Evolutionary conservation across 345 rosid genomes (phyloP).

Genomic region (Euphorbia peplus): DNA sequence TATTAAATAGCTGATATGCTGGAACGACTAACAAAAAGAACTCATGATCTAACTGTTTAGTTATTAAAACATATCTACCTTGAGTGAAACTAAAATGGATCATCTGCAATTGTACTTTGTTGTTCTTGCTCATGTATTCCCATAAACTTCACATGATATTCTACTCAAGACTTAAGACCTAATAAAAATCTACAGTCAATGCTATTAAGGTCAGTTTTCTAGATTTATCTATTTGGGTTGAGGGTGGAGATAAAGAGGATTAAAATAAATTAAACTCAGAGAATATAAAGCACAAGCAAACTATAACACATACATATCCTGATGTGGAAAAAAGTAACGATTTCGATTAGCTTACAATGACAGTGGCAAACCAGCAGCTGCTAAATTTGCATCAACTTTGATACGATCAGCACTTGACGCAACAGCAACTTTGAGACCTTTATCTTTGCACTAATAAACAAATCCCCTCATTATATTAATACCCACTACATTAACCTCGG

Average conservation of each 20-base stretch:
- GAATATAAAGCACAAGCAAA: neutral
- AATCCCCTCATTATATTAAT: neutral
- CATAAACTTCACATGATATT: neutral
- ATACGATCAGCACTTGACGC: constrained; percentile 96
- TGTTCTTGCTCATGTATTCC: neutral
- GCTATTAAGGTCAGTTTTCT: neutral
- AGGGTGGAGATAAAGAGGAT: neutral
- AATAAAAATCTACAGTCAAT: neutral
- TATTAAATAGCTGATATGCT: too few relatives aligned
- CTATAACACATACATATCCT: neutral
- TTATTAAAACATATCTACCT: too few relatives aligned
- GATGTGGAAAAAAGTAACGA: neutral
- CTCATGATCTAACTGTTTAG: too few relatives aligned
- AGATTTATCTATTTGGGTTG: neutral
- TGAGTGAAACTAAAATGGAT: too few relatives aligned
- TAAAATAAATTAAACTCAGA: neutral
- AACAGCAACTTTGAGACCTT: constrained; percentile 90
- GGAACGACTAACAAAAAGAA: neutral
- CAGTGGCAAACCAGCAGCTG: constrained; percentile 74
- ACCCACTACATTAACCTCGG: constrained; percentile 5
- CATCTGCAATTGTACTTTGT: too few relatives aligned
- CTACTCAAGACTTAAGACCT: neutral
- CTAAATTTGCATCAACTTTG: constrained; percentile 93
- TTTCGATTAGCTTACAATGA: constrained; percentile 50
- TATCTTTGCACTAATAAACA: constrained; percentile 64